Evolutionary conservation across 108 stramenopile species (phyloP).

Genomic region (Cylindrotheca closterium): DNA sequence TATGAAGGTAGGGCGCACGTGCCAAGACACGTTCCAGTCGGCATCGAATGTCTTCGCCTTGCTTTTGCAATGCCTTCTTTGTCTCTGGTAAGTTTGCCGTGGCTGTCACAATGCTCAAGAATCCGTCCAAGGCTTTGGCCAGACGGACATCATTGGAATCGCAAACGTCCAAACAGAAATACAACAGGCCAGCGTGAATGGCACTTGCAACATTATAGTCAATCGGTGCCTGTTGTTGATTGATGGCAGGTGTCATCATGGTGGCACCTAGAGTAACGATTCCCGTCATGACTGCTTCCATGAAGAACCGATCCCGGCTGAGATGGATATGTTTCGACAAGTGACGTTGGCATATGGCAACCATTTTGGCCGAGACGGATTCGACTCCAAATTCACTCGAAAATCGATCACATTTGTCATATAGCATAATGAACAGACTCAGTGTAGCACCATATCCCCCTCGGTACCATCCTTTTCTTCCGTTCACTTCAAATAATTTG

Average conservation of each 20-base stretch:
- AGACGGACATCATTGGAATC: slow-evolving; percentile 23
- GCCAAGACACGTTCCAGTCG: slow-evolving; percentile 26
- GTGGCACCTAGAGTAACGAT: slow-evolving; percentile 15
- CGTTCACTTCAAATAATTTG: slow-evolving; percentile 6
- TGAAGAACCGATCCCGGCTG: slow-evolving; percentile 14
- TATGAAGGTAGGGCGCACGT: neutral
- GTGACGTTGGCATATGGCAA: slow-evolving; percentile 12
- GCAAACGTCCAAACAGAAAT: slow-evolving; percentile 25
- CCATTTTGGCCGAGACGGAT: slow-evolving; percentile 25
- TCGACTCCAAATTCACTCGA: slow-evolving; percentile 27
- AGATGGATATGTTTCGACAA: slow-evolving; percentile 5
- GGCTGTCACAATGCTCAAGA: neutral
- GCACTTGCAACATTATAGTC: slow-evolving; percentile 39
- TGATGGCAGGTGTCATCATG: slow-evolving; percentile 23
- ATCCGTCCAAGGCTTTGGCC: slow-evolving; percentile 11
- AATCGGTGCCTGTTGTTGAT: slow-evolving; percentile 23
- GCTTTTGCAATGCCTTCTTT: slow-evolving; percentile 14
- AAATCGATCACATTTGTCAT: slow-evolving; percentile 25
- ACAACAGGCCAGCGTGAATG: slow-evolving; percentile 18
- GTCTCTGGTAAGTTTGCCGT: slow-evolving; percentile 13
- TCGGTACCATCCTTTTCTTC: slow-evolving; percentile 26
- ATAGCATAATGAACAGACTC: slow-evolving; percentile 26
- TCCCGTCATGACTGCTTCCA: slow-evolving; percentile 25
- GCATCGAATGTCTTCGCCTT: slow-evolving; percentile 8
- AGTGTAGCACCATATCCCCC: slow-evolving; percentile 29